Evolutionary conservation across 2,329 filamentous ascomycete genomes (phyloP), one percentile per base, ranked within the genome.

Genomic region (Amylocarpus encephaloides): DNA sequence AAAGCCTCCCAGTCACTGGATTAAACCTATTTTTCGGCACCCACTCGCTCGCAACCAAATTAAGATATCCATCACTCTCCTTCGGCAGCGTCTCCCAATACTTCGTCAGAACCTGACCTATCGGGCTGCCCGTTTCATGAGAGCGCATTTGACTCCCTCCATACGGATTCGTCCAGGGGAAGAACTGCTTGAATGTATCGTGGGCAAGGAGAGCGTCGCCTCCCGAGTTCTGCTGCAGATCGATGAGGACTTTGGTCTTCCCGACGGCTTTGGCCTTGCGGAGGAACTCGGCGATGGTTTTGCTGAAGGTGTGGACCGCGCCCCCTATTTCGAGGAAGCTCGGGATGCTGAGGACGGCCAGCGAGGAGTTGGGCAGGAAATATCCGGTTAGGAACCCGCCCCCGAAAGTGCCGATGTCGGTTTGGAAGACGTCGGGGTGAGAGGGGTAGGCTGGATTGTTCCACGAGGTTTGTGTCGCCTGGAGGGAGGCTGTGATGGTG

Each of bases 191-290:
- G 60, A 82, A 82, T 0, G 74, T 59, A 43, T 75, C 72, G 39
- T 71, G 71, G 1, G 72, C 76, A 68, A 83, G 83, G 22, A 85
- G 70, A 15, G 77, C 71, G 6, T 80, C 62, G 0, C 83, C 83
- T 29, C 83, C 83, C 1, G 68, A 69, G 53, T 86, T 86, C 6
- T 69, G 71, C 3, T 77, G 73, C 6, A 86, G 59, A 54, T 86
- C 83, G 49, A 86, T 77, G 36, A 86, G 71, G 4, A 86, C 67
- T 61, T 77, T 80, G 10, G 69, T 75, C 60, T 79, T 79, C 2
- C 71, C 70, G 0, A 67, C 67, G 4, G 64, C 56, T 44, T 71
- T 70, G n/a, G 71, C 71, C 19, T 67, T 64, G 0, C 67, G 63
- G 12, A 82, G 67, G 52, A 81, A 70, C 0, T 65, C 42, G 2